Evolutionary conservation across 2,329 filamentous ascomycete genomes (phyloP).

Genomic region (Plenodomus lindquistii): DNA sequence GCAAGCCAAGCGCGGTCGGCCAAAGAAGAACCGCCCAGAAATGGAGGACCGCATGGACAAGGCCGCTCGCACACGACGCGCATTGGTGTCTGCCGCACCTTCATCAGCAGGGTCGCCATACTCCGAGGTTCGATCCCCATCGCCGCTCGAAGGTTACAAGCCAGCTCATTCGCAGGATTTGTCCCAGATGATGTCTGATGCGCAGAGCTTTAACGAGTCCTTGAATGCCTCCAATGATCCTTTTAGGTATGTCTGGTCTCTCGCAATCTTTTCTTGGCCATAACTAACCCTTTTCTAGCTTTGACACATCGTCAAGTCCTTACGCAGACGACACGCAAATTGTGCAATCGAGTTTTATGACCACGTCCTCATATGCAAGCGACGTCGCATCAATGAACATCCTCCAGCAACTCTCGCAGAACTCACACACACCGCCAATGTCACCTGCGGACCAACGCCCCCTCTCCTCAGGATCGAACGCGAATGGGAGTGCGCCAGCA

Average conservation of each 20-base stretch:
- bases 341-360: constrained; percentile 30
- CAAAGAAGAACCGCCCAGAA: constrained; percentile 65
- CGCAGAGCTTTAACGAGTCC: constrained; percentile 32
- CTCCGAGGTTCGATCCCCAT: constrained; percentile 37
- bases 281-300: constrained; percentile 30
- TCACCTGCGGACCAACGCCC: constrained; percentile 39
- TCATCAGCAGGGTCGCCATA: constrained; percentile 41
- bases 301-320: constrained; percentile 35
- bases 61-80: constrained; percentile 56
- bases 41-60: constrained; percentile 62
- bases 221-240: constrained; percentile 35
- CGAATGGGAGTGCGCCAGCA: constrained; percentile 11
- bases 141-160: constrained; percentile 30
- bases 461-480: constrained; percentile 27
- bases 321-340: constrained; percentile 27
- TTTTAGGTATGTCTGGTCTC: constrained; percentile 31
- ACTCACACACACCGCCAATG: constrained; percentile 43
- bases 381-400: constrained; percentile 40
- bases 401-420: constrained; percentile 41
- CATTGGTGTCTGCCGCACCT: constrained; percentile 37
- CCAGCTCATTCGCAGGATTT: constrained; percentile 24
- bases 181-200: constrained; percentile 23
- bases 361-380: constrained; percentile 31
- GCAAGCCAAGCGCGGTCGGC: constrained; percentile 67
- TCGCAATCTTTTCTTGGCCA: neutral